Base-by-base conservation (phyloP, 805 yeast species). In the Pichia manshurica region DNA sequence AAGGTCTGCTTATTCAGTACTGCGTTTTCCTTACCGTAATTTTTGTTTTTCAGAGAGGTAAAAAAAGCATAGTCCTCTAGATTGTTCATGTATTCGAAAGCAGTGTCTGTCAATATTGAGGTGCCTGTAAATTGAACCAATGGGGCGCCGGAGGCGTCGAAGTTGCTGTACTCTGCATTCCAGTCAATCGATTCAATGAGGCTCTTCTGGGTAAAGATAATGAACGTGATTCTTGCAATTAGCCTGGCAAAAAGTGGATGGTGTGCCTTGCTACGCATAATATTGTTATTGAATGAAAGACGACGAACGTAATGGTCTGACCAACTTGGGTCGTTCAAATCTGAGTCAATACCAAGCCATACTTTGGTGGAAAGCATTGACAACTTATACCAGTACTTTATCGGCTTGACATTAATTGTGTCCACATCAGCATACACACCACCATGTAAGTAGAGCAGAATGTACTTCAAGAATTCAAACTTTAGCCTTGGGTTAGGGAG, bases 361-460 rank as follows among this genome's bases (percentile, higher is more conserved):
- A 53, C 19, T 54, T 49, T 48, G 36, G 56, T 52, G 17, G 44
- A 34, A 5, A 53, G 8, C 37, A 46, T 48, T 4, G 36, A 15
- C 8, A 60, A 53, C 20, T 52, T 50, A 47, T 54, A 57, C 68
- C 69, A 65, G 45, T 39, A 53, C 42, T 55, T 59, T 16, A 65
- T 45, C 6, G 82, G 82, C 49, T 73, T 79, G 49, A 74, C 67
- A 20, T 80, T 74, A 47, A 64, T 68, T 1, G 84, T 79, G 57
- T 80, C 85, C 21, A 79, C 75, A 56, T 80, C 84, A 3, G 82
- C 73, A 55, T 80, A 80, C 5, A 77, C 73, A 21, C 85, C 85
- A 42, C 85, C 85, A 35, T 67, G 60, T 5, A 81, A 69, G 51
- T 58, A 78, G 4, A 78, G 53, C 4, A 77, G 67, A 47, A 78